Base-by-base conservation (phyloP, 2,329 filamentous ascomycete species). In the Colletotrichum graminicola region DNA sequence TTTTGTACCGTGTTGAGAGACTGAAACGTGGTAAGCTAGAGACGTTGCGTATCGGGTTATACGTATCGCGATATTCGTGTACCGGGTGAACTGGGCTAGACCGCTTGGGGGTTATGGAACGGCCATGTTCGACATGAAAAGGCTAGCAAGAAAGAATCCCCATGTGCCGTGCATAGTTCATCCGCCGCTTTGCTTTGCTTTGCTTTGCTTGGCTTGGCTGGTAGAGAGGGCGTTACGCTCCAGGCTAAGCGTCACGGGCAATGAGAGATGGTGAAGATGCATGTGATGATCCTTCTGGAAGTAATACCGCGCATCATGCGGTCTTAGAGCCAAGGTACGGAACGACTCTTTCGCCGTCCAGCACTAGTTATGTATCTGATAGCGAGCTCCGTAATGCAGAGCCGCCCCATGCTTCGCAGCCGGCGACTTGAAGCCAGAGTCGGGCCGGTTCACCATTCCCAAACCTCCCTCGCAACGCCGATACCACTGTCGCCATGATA, bases 381-480 rank as follows among this genome's bases (percentile, higher is more conserved):
- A 29, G 36, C 5, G 18, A 21, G 34, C 36, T 26, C 23, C 36
- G n/a, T 26, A 18, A 8, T 29, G 36, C 34, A 41, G 39, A 29
- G n/a, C 32, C 14, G n/a, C 32, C 14, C 7, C 34, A 39, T 29
- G 34, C 14, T 26, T 29, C 54, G 54, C 34, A 26, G 54, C 34
- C 32, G n/a, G n/a, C 32, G 34, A 16, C 21, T 10, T 34, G 36
- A 23, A 39, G 55, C n/a, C 39, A 16, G n/a, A 32, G 5, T 18
- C 57, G 18, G 23, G 57, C 57, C 32, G 21, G 34, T 7, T 4
- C 34, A 41, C 10, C 4, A 21, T 26, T 52, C 47, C 49, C 47
- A 36, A 52, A 39, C 34, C 45, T 52, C 23, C 32, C n/a, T 39
- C 6, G 29, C 36, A 52, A 62, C 60, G 60, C 60, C 60, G 12